Evolutionary conservation across 352 stramenopile species (phyloP), one percentile per base, ranked within the genome.

Genomic region (Phytophthora citricola): DNA sequence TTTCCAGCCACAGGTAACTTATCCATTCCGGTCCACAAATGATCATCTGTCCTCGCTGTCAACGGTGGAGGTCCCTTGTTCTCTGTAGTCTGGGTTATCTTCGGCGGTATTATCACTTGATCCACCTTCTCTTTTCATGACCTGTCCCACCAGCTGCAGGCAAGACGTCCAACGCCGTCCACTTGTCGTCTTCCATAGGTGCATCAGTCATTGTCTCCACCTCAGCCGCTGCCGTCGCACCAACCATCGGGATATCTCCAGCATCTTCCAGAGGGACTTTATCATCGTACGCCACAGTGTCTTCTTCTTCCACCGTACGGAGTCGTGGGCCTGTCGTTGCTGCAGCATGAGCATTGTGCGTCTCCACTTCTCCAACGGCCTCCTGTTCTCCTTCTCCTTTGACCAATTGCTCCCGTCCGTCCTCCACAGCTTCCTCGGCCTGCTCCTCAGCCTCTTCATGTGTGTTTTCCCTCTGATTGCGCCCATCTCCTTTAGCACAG

Each of bases 261-360:
- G 39, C 41, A 47, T 69, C 50, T 45, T 62, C 63, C n/a, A 76
- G 36, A 5, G 68, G 53, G 2, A 76, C 29, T 26, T 71, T 64
- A 36, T 72, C 56, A 54, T 72, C 52, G 31, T 59, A 69, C 20
- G 63, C 56, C 10, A 69, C 68, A 1, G 63, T 73, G 36, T 69
- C 57, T 34, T 71, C 43, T 22, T 58, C 36, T 31, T 60, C 44
- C n/a, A 20, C 50, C 17, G 26, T 58, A 14, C 46, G 56, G 2
- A 75, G 17, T n/a, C 39, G 52, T 3, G 66, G 66, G 0, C 43
- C 50, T 20, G 63, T 58, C 9, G 59, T 77, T 24, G 49, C 69
- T 43, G 51, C 54, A 7, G 48, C 24, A 27, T 61, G 49, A n/a
- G 38, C 48, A 46, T 71, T 63, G 34, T 71, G 46, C 9, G 34